Evolutionary conservation across 2,329 filamentous ascomycete species (phyloP), one percentile per base, ranked within the genome.

Genomic region (Epichloe gansuensis): DNA sequence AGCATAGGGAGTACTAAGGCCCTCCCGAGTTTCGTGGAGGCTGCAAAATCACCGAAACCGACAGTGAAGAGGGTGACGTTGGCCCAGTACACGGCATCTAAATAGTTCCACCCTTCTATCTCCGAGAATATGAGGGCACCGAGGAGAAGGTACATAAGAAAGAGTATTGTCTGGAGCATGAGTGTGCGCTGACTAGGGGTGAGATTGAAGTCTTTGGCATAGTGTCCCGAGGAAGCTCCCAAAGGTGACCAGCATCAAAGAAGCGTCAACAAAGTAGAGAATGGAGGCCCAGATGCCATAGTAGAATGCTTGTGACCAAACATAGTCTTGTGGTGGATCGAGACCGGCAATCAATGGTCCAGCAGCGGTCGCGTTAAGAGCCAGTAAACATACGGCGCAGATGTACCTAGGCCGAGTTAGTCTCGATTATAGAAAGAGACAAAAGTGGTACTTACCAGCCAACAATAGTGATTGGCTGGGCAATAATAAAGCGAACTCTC

Each of bases 131-230:
- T 70, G 0, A 83, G 78, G 0, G 85, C 88, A 1, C 91, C 91
- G 2, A 89, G 68, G 0, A 87, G 81, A 0, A 96, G 72, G 73
- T 93, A 95, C 47, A 88, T 69, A 50, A 95, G 83, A 63, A 94
- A 88, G 52, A 86, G 72, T 67, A 94, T 94, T 1, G 89, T 95
- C 67, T 96, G 91, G 31, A 95, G 70, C 74, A 96, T 95, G 23
- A 96, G 72, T 0, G 88, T 95, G 9, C 91, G 80, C 66, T 96
- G 91, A 55, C 85, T 85, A 51, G 83, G 80, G 0, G 86, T 91
- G 25, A 95, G 74, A 58, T 78, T 73, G 59, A 95, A 95, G 61
- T 89, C 83, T 59, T 88, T 85, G 6, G 77, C 77, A 61, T 95
- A 95, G 59, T 88, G 85, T 2, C 74, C 73, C 0, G 63, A 61